Evolutionary conservation across 2,329 filamentous ascomycete species (phyloP).

Genomic region (Teratosphaeria gauchensis): DNA sequence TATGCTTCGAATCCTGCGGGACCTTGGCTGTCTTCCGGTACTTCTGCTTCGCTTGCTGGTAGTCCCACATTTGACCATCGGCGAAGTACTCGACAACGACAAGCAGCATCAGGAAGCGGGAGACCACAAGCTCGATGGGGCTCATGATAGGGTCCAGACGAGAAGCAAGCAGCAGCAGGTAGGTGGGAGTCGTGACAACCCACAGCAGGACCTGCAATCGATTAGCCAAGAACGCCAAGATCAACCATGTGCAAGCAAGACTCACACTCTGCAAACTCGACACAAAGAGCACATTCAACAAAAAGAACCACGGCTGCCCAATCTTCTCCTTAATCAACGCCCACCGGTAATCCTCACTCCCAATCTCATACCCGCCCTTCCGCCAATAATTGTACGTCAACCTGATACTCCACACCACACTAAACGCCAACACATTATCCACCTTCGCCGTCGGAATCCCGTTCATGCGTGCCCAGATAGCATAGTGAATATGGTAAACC

Average conservation of each 20-base stretch:
- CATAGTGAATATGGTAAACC: conserved; percentile 76
- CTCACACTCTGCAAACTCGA: conserved; percentile 59
- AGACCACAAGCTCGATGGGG: conserved; percentile 49
- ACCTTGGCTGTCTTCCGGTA: conserved; percentile 68
- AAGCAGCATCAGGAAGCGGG: conserved; percentile 45
- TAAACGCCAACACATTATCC: conserved; percentile 62
- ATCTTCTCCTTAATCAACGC: conserved; percentile 59
- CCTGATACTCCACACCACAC: conserved; percentile 56
- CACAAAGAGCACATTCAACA: conserved; percentile 88
- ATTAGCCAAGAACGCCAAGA: neutral
- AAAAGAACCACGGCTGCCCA: conserved; percentile 57
- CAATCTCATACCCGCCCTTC: conserved; percentile 79
- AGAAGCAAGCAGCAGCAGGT: conserved; percentile 64
- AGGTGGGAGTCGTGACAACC: conserved; percentile 69
- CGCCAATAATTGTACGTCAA: conserved; percentile 97
- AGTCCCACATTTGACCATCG: conserved; percentile 90
- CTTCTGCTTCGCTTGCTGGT: conserved; percentile 67
- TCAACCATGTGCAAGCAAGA: neutral
- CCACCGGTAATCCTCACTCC: conserved; percentile 96
- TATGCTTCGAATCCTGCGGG: conserved; percentile 38
- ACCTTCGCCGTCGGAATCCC: conserved; percentile 61
- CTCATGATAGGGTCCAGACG: conserved; percentile 46
- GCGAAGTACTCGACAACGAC: conserved; percentile 66
- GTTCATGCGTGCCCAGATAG: conserved; percentile 68
- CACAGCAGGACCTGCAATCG: conserved; percentile 58